These are phyloP conservation scores for Trametes cinnabarina DNA, from an alignment of 768 basidiomycete genomes.

Conservation along the genomic window DNA sequence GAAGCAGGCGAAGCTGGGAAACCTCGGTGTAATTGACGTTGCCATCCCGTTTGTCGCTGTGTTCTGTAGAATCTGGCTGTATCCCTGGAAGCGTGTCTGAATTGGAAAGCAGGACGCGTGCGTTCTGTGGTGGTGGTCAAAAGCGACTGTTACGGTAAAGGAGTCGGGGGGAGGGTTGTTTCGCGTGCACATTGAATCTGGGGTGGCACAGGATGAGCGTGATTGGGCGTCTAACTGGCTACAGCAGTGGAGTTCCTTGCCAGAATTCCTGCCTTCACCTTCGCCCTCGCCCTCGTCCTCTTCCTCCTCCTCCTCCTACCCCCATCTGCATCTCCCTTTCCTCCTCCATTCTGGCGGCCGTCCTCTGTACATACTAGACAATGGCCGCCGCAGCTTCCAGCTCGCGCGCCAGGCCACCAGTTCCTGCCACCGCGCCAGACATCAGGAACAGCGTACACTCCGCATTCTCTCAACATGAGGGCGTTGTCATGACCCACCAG, in stretches of 20 bases:
- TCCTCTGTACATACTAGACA: conserved; percentile 20
- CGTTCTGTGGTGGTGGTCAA: too few species aligned
- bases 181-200: background rate
- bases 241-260: conserved; percentile 5
- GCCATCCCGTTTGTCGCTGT: background rate
- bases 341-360: conserved; percentile 8
- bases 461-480: conserved; percentile 34
- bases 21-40: conserved; percentile 17
- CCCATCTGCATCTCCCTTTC: conserved; percentile 1
- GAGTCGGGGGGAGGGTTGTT: background rate
- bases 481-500: conserved; percentile 48
- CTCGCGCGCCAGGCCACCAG: conserved; percentile 18
- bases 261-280: conserved; percentile 6
- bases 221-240: conserved; percentile 12
- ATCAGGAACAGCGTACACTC: conserved; percentile 19
- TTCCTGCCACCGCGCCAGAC: conserved; percentile 1
- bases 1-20: conserved; percentile 15
- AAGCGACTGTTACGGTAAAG: too few species aligned
- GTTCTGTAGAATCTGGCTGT: background rate
- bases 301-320: conserved; percentile 1
- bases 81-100: conserved; percentile 8
- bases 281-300: background rate
- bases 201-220: conserved; percentile 1
- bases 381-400: conserved; percentile 22
- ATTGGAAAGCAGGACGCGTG: background rate